A percentile compares a stretch with the other conserved stretches of the same genome.
Conservation (phyloP, 306 rosid species). For the Lathyrus sativus region DNA sequence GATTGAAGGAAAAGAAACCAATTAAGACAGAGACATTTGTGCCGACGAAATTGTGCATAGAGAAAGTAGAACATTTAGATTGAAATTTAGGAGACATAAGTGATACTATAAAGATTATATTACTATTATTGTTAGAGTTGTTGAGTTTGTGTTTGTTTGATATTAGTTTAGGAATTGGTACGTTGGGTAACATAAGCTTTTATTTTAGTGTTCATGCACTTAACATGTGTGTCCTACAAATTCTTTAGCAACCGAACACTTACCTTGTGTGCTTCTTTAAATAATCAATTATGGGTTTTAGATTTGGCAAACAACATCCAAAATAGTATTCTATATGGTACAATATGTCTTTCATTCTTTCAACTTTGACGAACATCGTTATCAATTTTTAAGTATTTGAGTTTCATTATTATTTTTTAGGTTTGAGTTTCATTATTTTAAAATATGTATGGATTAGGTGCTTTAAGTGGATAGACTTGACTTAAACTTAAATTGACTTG, state of each 20-base stretch:
- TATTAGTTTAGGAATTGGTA: constrained; percentile 24
- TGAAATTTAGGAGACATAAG: constrained; percentile 40
- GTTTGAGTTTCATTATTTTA: constrained; percentile 22
- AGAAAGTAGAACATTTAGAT: constrained; percentile 34
- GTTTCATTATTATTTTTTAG: constrained; percentile 11
- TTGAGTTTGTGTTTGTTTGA: constrained; percentile 29
- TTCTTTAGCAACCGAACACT: constrained; percentile 48
- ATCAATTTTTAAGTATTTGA: constrained; percentile 20
- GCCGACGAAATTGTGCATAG: constrained; percentile 21
- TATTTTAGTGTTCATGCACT: constrained; percentile 41
- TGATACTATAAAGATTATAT: constrained; percentile 23
- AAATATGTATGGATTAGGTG: constrained; percentile 2
- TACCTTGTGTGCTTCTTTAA: constrained; percentile 36
- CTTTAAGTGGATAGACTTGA: constrained; percentile 21
- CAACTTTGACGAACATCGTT: constrained; percentile 2
- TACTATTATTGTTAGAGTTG: constrained; percentile 13
- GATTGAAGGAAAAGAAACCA: constrained; percentile 36
- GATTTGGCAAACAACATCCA: constrained; percentile 35
- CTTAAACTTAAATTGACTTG: not conserved
- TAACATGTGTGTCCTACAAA: constrained; percentile 44
- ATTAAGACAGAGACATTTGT: constrained; percentile 35
- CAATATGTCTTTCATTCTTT: constrained; percentile 9
- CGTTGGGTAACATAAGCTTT: constrained; percentile 29
- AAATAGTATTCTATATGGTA: constrained; percentile 2
- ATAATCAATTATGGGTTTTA: constrained; percentile 31